phyloP scores from a whole-genome alignment of 2,329 filamentous ascomycete genomes.

The Cladosporium sp. region DNA sequence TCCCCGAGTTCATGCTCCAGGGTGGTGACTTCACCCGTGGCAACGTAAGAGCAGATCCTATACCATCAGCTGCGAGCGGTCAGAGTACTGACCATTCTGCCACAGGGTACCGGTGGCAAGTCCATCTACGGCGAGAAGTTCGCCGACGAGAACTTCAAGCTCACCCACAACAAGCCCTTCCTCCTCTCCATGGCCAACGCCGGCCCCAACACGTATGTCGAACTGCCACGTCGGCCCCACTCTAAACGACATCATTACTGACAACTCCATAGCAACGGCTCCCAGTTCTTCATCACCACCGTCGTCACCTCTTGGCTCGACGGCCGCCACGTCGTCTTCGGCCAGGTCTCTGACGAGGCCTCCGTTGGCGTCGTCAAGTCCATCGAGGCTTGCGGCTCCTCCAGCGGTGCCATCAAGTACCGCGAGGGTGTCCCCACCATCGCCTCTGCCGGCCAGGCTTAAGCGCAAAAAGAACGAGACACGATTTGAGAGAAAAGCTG shows the following conservation, averaged over 20 bases:
- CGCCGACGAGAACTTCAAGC: conserved; percentile 89
- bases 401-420: conserved; percentile 47
- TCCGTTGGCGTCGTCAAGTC: conserved; percentile 52
- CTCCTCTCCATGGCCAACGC: conserved; percentile 97
- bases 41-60: conserved; percentile 59
- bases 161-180: conserved; percentile 89
- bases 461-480: conserved; percentile 1
- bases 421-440: conserved; percentile 49
- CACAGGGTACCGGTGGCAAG: conserved; percentile 86
- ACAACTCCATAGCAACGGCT: conserved; percentile 53
- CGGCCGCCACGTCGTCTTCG: conserved; percentile 79
- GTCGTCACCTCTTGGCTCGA: conserved; percentile 64
- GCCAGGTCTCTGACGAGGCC: conserved; percentile 57
- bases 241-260: not conserved
- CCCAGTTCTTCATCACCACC: conserved; percentile 68
- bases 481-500: conserved; percentile 9
- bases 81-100: not conserved
- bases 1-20: conserved; percentile 98
- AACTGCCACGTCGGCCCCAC: not conserved
- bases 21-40: conserved; percentile 94
- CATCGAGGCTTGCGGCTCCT: conserved; percentile 54
- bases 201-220: conserved; percentile 77
- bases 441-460: not conserved
- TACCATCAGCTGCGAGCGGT: not conserved
- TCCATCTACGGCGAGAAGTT: conserved; percentile 98